Conservation (phyloP, 352 stramenopile genomes). For the Phytophthora boehmeriae region DNA sequence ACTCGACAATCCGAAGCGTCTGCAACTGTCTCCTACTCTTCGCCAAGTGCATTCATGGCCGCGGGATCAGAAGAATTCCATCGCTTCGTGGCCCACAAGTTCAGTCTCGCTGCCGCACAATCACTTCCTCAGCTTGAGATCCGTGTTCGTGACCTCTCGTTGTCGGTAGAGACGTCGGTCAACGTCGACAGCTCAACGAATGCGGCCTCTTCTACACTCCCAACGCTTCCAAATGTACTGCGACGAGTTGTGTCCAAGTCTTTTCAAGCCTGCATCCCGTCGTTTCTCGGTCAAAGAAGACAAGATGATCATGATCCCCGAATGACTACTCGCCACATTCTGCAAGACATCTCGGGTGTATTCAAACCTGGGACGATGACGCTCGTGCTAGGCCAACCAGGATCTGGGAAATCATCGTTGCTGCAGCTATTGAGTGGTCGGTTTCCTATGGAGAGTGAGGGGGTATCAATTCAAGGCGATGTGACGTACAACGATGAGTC, state of each 20-base stretch:
- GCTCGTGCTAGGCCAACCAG: slow-evolving; percentile 48
- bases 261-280: slow-evolving; percentile 1
- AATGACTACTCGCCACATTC: slow-evolving; percentile 32
- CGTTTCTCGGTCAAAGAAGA: slow-evolving; percentile 8
- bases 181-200: slow-evolving; percentile 6
- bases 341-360: slow-evolving; percentile 40
- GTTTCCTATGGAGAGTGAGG: slow-evolving; percentile 33
- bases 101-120: slow-evolving; percentile 31
- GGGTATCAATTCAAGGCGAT: slow-evolving; percentile 30
- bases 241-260: slow-evolving; percentile 17
- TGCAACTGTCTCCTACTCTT: slow-evolving; percentile 11
- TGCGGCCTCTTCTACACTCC: slow-evolving; percentile 24
- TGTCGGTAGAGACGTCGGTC: slow-evolving; percentile 26
- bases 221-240: slow-evolving; percentile 38
- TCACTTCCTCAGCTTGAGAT: slow-evolving; percentile 49
- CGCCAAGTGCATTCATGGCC: slow-evolving; percentile 29
- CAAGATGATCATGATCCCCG: neutral
- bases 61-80: slow-evolving; percentile 42
- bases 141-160: slow-evolving; percentile 39
- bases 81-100: slow-evolving; percentile 29
- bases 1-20: neutral
- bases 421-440: slow-evolving; percentile 47
- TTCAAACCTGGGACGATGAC: slow-evolving; percentile 56
- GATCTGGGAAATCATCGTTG: slow-evolving; percentile 54
- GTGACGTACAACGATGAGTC: slow-evolving; percentile 43